phyloP scores from a whole-genome alignment of 176 grass and related monocot genomes.

The Urochloa ruziziensis region DNA sequence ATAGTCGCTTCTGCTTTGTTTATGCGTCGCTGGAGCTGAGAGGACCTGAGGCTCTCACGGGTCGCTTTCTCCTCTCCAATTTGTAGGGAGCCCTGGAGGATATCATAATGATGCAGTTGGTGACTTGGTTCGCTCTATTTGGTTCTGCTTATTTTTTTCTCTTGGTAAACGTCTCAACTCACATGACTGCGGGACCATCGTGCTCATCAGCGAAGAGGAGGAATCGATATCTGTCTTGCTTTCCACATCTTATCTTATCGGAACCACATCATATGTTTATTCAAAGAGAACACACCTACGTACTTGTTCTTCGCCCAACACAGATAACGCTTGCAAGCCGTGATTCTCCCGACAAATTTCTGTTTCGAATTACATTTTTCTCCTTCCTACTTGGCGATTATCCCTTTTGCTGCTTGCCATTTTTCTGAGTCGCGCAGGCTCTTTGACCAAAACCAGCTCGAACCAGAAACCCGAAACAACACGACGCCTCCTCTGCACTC shows the following conservation, averaged over 20 bases:
- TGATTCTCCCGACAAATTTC: too few relatives aligned
- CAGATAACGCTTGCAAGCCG: too few relatives aligned
- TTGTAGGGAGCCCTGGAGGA: background rate
- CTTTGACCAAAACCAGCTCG: background rate
- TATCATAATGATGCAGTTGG: background rate
- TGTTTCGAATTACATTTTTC: too few relatives aligned
- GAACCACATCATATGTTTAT: background rate
- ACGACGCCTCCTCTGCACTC: background rate
- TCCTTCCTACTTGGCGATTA: too few relatives aligned
- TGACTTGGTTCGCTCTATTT: background rate
- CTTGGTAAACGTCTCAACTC: background rate
- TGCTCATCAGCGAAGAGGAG: background rate
- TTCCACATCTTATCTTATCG: background rate
- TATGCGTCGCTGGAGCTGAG: background rate
- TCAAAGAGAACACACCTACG: too few relatives aligned
- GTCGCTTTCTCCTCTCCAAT: slow-evolving; percentile 31
- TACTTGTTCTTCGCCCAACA: too few relatives aligned
- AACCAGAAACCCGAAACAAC: background rate
- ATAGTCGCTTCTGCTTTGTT: background rate
- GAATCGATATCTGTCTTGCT: background rate
- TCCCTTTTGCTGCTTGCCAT: background rate
- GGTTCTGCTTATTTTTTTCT: background rate
- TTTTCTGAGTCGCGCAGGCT: background rate
- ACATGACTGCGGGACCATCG: background rate
- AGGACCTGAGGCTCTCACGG: background rate